Evolutionary conservation across 1,284 basidiomycete species (phyloP), one percentile per base, ranked within the genome.

Genomic region (Veloboletus limbatus): DNA sequence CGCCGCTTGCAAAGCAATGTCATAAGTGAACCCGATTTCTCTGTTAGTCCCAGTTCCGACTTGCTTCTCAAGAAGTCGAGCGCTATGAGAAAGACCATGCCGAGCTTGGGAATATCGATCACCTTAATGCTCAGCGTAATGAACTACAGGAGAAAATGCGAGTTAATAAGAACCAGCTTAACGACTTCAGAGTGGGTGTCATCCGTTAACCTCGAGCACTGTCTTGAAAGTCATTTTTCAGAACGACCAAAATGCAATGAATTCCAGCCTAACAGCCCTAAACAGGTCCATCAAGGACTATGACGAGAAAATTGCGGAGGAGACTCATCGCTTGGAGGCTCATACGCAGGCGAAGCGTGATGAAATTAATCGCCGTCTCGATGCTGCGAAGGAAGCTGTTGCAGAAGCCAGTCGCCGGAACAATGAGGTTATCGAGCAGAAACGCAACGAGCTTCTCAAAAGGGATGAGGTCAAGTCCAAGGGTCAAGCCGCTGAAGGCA

Each of bases 341-440:
- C 74, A 79, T 52, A 78, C 77, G 3, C 79, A 85, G 53, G 76
- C 70, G 9, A 82, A 81, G 56, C 80, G 77, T 17, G 78, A 85
- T 37, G 77, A 79, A 51, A 71, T 71, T 3, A 72, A 75, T 35
- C 65, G 67, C 22, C 72, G 76, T 56, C 69, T 86, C 20, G 70
- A 77, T 1, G 65, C 65, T 13, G 76, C 77, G 14, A 65, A 65
- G 25, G 55, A 55, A 49, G 41, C 35, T n/a, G 65, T 78, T 24
- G 52, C 62, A 2, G 59, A 56, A 6, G 66, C 74, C 17, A 69
- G 77, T 41, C 58, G 54, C 3, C 55, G 63, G 25, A 59, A 74
- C 6, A 55, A 69, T 11, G 55, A 64, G 1, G 52, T 74, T 34
- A 56, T 57, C 2, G 57, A 58, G 1, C 59, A 69, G 43, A 66